A percentile compares a stretch with the other conserved stretches of the same genome.
These are phyloP conservation scores for Candida stauntonica DNA, from an alignment of 805 yeast species.

Conservation along the genomic window DNA sequence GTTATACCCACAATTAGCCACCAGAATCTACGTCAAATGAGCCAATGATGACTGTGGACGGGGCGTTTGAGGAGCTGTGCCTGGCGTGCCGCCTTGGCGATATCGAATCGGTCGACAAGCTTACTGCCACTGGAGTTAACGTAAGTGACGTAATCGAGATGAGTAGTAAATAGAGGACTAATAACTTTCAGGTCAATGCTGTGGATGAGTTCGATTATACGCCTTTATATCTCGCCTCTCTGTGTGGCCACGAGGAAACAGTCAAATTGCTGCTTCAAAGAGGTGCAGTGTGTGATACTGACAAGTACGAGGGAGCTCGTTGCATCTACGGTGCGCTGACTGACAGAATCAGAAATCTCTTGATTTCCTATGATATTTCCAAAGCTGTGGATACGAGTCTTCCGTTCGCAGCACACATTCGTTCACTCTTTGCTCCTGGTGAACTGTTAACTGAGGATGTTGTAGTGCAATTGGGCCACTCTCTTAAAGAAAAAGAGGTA, in stretches of 20 bases:
- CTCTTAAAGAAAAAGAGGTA: conserved; percentile 3
- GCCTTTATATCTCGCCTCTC: conserved; percentile 66
- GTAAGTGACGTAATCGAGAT: conserved; percentile 22
- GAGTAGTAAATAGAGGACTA: background rate
- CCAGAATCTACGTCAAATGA: background rate
- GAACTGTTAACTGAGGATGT: conserved; percentile 20
- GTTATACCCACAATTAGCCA: no score
- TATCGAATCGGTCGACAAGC: conserved; percentile 53
- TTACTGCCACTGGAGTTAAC: conserved; percentile 50
- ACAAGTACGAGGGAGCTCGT: conserved; percentile 75
- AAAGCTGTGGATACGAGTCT: conserved; percentile 63
- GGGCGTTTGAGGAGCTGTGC: conserved; percentile 41
- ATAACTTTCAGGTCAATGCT: conserved; percentile 24
- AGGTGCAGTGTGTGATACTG: conserved; percentile 78
- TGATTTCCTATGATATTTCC: conserved; percentile 59
- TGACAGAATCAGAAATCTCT: conserved; percentile 54
- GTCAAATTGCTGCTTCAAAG: conserved; percentile 56
- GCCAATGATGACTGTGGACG: conserved; percentile 1
- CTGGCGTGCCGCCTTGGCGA: conserved; percentile 71
- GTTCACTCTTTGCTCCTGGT: conserved; percentile 36
- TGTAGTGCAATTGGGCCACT: conserved; percentile 13
- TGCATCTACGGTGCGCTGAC: conserved; percentile 77
- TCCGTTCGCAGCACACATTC: conserved; percentile 69
- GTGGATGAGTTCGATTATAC: conserved; percentile 73
- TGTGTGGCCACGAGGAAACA: conserved; percentile 68